These are phyloP conservation scores for Cutaneotrichosporon arboriforme DNA, from an alignment of 1,284 basidiomycete genomes.

Conservation along the genomic window DNA sequence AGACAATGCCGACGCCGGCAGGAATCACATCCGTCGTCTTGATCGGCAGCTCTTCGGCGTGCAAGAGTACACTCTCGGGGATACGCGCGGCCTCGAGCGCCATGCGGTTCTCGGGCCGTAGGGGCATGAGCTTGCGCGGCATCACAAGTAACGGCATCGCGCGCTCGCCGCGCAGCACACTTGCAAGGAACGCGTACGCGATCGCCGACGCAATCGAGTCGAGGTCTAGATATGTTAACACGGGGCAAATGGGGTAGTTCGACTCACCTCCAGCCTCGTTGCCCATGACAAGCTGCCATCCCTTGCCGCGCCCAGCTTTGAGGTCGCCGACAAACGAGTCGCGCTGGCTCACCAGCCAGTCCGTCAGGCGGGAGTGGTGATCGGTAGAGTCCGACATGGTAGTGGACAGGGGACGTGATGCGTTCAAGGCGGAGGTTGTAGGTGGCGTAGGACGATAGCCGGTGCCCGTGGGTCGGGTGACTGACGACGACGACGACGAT, in stretches of 20 bases:
- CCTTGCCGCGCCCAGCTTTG: conserved; percentile 48
- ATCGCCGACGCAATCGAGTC: conserved; percentile 80
- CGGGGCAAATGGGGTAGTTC: background rate
- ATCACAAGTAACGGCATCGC: conserved; percentile 73
- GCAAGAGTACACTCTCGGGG: conserved; percentile 54
- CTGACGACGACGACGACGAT: background rate
- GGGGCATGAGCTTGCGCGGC: conserved; percentile 60
- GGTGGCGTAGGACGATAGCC: too few species aligned
- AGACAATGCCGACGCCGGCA: conserved; percentile 59
- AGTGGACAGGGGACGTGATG: background rate
- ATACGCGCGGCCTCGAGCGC: conserved; percentile 62
- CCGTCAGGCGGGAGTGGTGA: conserved; percentile 28
- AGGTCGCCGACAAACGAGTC: conserved; percentile 53
- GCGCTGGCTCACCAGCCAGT: conserved; percentile 50
- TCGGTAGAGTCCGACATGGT: background rate
- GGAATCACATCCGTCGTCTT: conserved; percentile 49
- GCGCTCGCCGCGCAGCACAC: conserved; percentile 53
- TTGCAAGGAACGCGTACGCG: conserved; percentile 66
- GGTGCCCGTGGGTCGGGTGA: background rate
- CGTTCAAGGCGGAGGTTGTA: background rate
- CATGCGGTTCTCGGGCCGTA: conserved; percentile 81
- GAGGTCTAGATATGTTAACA: conserved; percentile 58
- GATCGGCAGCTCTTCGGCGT: conserved; percentile 45
- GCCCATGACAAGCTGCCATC: conserved; percentile 81
- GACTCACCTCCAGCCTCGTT: conserved; percentile 82